Evolutionary conservation across 306 rosid species (phyloP).

Genomic region (Abrus pulchellus): DNA sequence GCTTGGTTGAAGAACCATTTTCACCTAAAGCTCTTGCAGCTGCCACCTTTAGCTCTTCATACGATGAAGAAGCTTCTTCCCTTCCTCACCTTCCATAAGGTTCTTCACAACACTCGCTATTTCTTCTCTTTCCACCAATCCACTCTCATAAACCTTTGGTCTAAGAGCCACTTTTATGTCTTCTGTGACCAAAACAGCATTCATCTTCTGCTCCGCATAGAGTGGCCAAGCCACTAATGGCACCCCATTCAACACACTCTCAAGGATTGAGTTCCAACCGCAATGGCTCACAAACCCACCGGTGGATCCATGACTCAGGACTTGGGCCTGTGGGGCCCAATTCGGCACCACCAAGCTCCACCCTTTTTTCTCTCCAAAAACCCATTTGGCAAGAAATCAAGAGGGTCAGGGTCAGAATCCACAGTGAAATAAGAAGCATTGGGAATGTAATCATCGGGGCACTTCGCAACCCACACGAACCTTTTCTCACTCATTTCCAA

Average conservation of each 20-base stretch:
- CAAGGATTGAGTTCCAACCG: conserved; percentile 77
- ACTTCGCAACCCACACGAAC: conserved; percentile 61
- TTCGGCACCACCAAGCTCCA: conserved; percentile 54
- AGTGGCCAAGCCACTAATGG: conserved; percentile 83
- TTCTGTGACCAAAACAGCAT: conserved; percentile 58
- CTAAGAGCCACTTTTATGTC: conserved; percentile 63
- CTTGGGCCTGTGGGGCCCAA: conserved; percentile 84
- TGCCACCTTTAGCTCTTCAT: conserved; percentile 67
- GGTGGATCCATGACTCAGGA: conserved; percentile 59
- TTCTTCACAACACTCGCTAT: conserved; percentile 56
- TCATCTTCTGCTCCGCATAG: conserved; percentile 80
- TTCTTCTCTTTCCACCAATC: conserved; percentile 63
- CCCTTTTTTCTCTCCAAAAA: conserved; percentile 55
- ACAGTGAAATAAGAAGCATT: conserved; percentile 55
- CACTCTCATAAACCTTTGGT: conserved; percentile 44
- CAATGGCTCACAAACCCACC: conserved; percentile 80
- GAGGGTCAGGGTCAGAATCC: conserved; percentile 46
- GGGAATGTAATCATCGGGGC: conserved; percentile 44
- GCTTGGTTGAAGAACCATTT: conserved; percentile 60
- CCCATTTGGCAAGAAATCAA: conserved; percentile 62
- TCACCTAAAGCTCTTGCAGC: conserved; percentile 47
- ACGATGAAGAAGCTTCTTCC: conserved; percentile 57
- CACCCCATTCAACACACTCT: conserved; percentile 68
- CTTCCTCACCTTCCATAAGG: conserved; percentile 75
- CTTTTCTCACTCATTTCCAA: conserved; percentile 57